phyloP scores from a whole-genome alignment of 352 stramenopile genomes.

The Pythium aphanidermatum region DNA sequence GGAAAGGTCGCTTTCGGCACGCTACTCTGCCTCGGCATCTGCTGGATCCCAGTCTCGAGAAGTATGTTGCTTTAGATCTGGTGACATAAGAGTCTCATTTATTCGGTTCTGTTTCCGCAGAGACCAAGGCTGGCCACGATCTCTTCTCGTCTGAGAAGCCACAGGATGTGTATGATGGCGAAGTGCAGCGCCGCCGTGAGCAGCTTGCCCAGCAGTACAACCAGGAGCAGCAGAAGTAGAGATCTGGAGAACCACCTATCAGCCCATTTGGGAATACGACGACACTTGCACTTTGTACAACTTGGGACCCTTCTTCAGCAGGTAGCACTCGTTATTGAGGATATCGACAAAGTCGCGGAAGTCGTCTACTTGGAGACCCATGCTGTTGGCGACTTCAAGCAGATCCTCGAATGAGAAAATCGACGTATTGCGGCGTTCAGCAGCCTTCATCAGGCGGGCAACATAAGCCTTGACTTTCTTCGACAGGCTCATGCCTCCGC shows the following conservation, averaged over 20 bases:
- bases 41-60: constrained; percentile 54
- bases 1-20: constrained; percentile 73
- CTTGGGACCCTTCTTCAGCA: constrained; percentile 55
- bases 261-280: constrained; percentile 25
- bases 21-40: constrained; percentile 61
- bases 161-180: constrained; percentile 67
- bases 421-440: constrained; percentile 23
- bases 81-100: too few relatives aligned
- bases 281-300: constrained; percentile 49
- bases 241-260: neutral
- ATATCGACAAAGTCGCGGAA: constrained; percentile 56
- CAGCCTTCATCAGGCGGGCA: constrained; percentile 34
- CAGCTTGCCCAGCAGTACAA: constrained; percentile 56
- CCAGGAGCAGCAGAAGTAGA: constrained; percentile 2
- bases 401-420: constrained; percentile 53
- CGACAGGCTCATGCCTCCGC: constrained; percentile 26
- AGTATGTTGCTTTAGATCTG: constrained; percentile 27
- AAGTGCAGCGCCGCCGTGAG: constrained; percentile 58
- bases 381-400: constrained; percentile 37
- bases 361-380: constrained; percentile 39
- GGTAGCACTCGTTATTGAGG: constrained; percentile 51
- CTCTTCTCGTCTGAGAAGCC: constrained; percentile 83
- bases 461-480: constrained; percentile 56
- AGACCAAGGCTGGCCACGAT: constrained; percentile 77
- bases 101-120: constrained; percentile 27